A percentile compares a stretch with the other conserved stretches of the same genome.
Evolutionary conservation across 495 filamentous ascomycete species (phyloP).

Genomic region (Articulospora tetracladia): DNA sequence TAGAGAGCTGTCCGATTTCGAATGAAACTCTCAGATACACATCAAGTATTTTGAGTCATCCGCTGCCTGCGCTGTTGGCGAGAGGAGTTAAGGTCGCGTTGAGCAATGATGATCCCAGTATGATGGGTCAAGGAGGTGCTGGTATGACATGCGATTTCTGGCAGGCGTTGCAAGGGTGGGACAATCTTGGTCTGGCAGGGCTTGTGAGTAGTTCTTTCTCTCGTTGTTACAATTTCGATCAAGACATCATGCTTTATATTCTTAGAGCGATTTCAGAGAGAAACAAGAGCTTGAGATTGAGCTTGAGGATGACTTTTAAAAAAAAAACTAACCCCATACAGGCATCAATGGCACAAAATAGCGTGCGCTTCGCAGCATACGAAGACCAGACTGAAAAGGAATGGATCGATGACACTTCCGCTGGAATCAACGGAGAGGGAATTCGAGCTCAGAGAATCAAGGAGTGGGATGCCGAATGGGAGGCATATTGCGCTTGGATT

Average conservation of each 20-base stretch:
- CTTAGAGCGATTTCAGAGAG: no score
- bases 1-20: slow-evolving; percentile 82
- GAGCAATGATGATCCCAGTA: slow-evolving; percentile 79
- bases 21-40: slow-evolving; percentile 79
- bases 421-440: slow-evolving; percentile 66
- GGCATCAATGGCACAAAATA: slow-evolving; percentile 85
- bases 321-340: slow-evolving; percentile 26
- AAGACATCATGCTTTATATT: no score
- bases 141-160: slow-evolving; percentile 86
- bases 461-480: slow-evolving; percentile 77
- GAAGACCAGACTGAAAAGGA: slow-evolving; percentile 66
- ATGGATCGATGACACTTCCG: slow-evolving; percentile 65
- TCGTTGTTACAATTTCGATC: no score
- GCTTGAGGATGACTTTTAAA: no score
- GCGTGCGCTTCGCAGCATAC: slow-evolving; percentile 80
- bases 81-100: slow-evolving; percentile 72
- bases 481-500: slow-evolving; percentile 86
- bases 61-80: slow-evolving; percentile 77
- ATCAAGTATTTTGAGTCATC: slow-evolving; percentile 68
- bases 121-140: slow-evolving; percentile 68
- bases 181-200: slow-evolving; percentile 77
- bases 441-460: slow-evolving; percentile 63
- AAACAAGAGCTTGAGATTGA: no score
- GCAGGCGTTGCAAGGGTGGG: slow-evolving; percentile 60
- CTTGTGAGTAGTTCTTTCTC: slow-evolving; percentile 10